Conservation (phyloP, 1,284 basidiomycete genomes). For the Anthracocystis walkeri region DNA sequence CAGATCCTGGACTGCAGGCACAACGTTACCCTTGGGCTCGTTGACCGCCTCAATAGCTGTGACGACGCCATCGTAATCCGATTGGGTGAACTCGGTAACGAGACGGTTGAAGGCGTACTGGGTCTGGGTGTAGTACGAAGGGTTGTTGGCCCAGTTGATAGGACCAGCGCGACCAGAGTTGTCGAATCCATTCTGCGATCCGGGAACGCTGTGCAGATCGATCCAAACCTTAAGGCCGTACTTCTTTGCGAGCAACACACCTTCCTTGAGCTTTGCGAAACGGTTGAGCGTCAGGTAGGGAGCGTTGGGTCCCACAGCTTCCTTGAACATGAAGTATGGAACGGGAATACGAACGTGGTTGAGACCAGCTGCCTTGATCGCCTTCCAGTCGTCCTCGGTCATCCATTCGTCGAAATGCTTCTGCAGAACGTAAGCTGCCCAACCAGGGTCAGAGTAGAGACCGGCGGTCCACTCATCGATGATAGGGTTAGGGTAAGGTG, state of each 20-base stretch:
- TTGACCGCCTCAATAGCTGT: conserved; percentile 65
- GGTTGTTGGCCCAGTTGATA: conserved; percentile 80
- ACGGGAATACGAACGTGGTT: conserved; percentile 88
- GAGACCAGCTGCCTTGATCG: conserved; percentile 71
- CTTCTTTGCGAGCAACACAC: conserved; percentile 81
- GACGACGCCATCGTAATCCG: conserved; percentile 54
- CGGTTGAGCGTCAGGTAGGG: conserved; percentile 88
- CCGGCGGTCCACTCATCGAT: conserved; percentile 90
- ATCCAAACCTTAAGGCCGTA: conserved; percentile 84
- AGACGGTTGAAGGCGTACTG: conserved; percentile 77
- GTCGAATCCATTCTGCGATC: conserved; percentile 70
- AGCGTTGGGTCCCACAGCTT: conserved; percentile 83
- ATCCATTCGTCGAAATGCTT: conserved; percentile 86
- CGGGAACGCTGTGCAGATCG: conserved; percentile 75
- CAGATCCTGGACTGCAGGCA: conserved; percentile 33
- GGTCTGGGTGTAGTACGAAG: conserved; percentile 79
- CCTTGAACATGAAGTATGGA: conserved; percentile 83
- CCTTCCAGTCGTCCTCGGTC: conserved; percentile 80
- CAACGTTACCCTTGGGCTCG: conserved; percentile 60
- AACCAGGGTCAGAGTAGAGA: conserved; percentile 72
- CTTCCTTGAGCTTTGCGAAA: conserved; percentile 73
- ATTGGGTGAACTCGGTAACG: conserved; percentile 57
- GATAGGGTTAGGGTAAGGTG: conserved; percentile 54
- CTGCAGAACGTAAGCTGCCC: conserved; percentile 54
- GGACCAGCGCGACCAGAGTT: conserved; percentile 78